phyloP scores from a whole-genome alignment of 768 basidiomycete species.

The Mycena galopus region DNA sequence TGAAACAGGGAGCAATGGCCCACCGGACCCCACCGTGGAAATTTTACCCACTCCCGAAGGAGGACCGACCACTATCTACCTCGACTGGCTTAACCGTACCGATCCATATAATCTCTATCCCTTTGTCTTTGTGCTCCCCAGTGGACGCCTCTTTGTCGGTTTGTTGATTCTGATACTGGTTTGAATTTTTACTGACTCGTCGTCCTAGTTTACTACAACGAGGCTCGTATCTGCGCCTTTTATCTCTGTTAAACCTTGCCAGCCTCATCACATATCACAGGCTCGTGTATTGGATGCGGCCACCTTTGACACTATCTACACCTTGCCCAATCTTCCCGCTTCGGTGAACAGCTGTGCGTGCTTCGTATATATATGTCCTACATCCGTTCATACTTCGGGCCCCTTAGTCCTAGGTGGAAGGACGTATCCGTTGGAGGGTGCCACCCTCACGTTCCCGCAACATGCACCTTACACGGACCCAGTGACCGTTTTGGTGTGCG shows the following conservation, averaged over 20 bases:
- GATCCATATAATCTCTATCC: constrained; percentile 88
- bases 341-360: constrained; percentile 73
- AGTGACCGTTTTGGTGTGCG: constrained; percentile 75
- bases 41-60: constrained; percentile 76
- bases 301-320: constrained; percentile 70
- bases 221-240: constrained; percentile 83
- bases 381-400: no score
- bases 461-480: constrained; percentile 81
- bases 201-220: constrained; percentile 79
- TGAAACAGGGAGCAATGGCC: constrained; percentile 77
- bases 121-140: constrained; percentile 79
- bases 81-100: constrained; percentile 77
- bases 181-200: not conserved
- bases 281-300: constrained; percentile 79
- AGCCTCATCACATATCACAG: no score
- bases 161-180: constrained; percentile 33
- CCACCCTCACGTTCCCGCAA: constrained; percentile 78
- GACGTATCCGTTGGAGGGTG: constrained; percentile 66
- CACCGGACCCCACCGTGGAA: constrained; percentile 77
- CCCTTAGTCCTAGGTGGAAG: constrained; percentile 57
- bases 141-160: constrained; percentile 79
- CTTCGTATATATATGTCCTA: not conserved
- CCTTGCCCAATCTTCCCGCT: constrained; percentile 81
- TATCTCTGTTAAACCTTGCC: no score
- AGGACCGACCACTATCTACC: constrained; percentile 68